Conservation (phyloP, 1,284 basidiomycete species). For the Trichosporon sp. region DNA sequence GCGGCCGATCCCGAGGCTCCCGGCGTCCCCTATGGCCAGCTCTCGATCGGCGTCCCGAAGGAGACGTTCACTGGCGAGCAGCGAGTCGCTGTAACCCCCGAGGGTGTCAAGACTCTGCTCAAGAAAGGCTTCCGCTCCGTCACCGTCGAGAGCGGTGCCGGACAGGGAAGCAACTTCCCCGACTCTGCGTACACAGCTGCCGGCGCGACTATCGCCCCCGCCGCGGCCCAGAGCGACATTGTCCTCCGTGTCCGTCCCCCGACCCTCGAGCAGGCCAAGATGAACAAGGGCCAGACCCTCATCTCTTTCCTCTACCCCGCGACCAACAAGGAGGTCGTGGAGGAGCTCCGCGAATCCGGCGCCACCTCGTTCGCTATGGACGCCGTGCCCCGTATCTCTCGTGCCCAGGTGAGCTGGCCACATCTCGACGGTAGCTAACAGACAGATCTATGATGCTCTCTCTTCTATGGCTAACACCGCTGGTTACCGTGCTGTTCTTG, state of each 20-base stretch:
- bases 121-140: slow-evolving; percentile 74
- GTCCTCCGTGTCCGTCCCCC: slow-evolving; percentile 76
- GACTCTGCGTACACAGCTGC: slow-evolving; percentile 70
- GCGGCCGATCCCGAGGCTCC: not conserved
- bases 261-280: slow-evolving; percentile 51
- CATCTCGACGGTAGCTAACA: not conserved
- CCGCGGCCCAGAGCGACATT: slow-evolving; percentile 59
- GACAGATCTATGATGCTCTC: slow-evolving; percentile 72
- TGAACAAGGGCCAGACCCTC: slow-evolving; percentile 67
- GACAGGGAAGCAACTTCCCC: slow-evolving; percentile 64
- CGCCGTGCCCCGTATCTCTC: slow-evolving; percentile 77
- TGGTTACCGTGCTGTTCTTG: slow-evolving; percentile 78
- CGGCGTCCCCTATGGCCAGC: slow-evolving; percentile 63
- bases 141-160: slow-evolving; percentile 66
- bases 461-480: slow-evolving; percentile 87
- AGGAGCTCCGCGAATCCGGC: slow-evolving; percentile 59
- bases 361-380: slow-evolving; percentile 74
- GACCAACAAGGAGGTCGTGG: slow-evolving; percentile 67
- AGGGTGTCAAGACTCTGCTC: slow-evolving; percentile 62
- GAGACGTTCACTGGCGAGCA: slow-evolving; percentile 69
- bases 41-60: slow-evolving; percentile 69
- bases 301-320: slow-evolving; percentile 78
- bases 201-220: slow-evolving; percentile 67
- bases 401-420: slow-evolving; percentile 59
- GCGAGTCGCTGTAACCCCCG: slow-evolving; percentile 70